Conservation (phyloP, 2,329 filamentous ascomycete genomes). For the Colletotrichum incanum region DNA sequence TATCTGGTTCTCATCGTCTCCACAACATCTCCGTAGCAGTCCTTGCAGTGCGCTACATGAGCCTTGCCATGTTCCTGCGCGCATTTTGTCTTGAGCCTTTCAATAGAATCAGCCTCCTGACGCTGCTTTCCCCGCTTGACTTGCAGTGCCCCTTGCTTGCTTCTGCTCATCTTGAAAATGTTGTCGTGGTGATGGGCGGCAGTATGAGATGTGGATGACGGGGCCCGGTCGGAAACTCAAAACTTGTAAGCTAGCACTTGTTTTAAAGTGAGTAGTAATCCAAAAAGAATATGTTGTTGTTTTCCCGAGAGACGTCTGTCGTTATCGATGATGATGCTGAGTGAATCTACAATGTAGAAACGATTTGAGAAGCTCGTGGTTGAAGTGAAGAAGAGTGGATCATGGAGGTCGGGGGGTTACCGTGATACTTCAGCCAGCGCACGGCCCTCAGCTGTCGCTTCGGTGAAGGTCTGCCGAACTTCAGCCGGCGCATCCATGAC, state of each 20-base stretch:
- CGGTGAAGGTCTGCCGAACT: slow-evolving; percentile 28
- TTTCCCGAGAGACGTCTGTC: no score
- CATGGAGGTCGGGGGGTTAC: background rate
- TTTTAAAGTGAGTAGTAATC: no score
- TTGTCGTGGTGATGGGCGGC: background rate
- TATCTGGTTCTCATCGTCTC: slow-evolving; percentile 62
- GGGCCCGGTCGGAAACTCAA: background rate
- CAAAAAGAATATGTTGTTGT: no score
- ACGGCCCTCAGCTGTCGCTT: slow-evolving; percentile 9
- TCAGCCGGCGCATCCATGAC: slow-evolving; percentile 40
- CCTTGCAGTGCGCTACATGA: slow-evolving; percentile 62
- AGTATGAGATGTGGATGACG: background rate
- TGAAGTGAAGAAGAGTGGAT: slow-evolving; percentile 18
- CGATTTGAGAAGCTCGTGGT: slow-evolving; percentile 14
- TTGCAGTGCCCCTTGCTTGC: slow-evolving; percentile 23
- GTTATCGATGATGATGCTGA: background rate
- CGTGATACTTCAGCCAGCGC: slow-evolving; percentile 5
- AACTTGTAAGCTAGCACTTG: background rate
- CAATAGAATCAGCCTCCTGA: slow-evolving; percentile 55
- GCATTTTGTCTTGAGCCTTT: slow-evolving; percentile 61
- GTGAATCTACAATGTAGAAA: background rate
- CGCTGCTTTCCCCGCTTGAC: slow-evolving; percentile 29
- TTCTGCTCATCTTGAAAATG: slow-evolving; percentile 5
- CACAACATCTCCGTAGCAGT: slow-evolving; percentile 65
- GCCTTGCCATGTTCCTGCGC: slow-evolving; percentile 58